Evolutionary conservation across 805 yeast species (phyloP), one percentile per base, ranked within the genome.

Genomic region (Metschnikowia kunwiensis): DNA sequence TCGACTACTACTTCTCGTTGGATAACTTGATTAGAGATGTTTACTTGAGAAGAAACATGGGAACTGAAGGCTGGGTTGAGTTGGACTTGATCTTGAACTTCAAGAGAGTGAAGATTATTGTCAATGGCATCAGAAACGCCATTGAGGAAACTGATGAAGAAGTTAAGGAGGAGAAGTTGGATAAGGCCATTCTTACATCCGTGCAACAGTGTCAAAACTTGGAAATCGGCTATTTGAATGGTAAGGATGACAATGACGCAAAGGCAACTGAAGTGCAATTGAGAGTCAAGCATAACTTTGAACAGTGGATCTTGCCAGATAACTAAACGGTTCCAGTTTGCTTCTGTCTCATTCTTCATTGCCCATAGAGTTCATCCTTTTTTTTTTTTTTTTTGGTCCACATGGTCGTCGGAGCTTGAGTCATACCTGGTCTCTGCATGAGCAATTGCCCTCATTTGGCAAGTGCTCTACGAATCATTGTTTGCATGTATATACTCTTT

Each of bases 1-100:
- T 91, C 34, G 93, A 86, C 57, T 93, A 93, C 69, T 93, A 93
- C 62, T 85, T 93, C 65, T 82, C 94, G 20, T 70, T 80, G 33
- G 95, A 87, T 51, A 93, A 93, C 62, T 72, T 93, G 62, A 70
- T 82, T 50, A 85, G 87, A 63, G 98, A 93, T 64, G 67, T 81
- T 34, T 91, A 65, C 57, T 71, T 93, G 62, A 78, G 96, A 61
- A 75, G 78, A 47, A 85, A 84, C 53, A 85, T 91, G 94, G 51
- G 49, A 19, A 52, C 73, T 30, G 70, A 77, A 41, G 96, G 96
- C 17, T 80, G 81, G 71, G 72, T 88, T 36, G 77, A 80, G 22
- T 60, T 87, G 40, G 54, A 60, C 5, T 70, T 77, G 38, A 71
- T 87, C 46, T 78, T 86, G 42, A 66, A 72, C 41, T 88, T 88